These are phyloP conservation scores for Cercospora sp. DNA, from an alignment of 2,329 filamentous ascomycete genomes.

Conservation along the genomic window DNA sequence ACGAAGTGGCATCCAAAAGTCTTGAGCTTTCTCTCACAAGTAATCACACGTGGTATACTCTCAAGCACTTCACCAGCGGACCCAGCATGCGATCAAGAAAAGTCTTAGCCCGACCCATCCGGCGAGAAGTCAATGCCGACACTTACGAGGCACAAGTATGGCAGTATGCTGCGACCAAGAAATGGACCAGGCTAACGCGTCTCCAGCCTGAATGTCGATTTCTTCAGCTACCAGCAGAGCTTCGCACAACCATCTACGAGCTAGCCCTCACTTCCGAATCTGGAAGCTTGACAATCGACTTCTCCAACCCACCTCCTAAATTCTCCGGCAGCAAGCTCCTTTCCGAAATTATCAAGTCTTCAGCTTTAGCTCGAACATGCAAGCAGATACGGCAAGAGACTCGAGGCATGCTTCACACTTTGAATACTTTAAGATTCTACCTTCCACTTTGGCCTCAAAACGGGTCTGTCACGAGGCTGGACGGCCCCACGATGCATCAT, in stretches of 20 bases:
- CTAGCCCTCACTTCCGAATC: neutral
- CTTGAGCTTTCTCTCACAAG: too few species aligned
- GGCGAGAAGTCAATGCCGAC: neutral
- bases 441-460: neutral
- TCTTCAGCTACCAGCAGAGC: constrained; percentile 1
- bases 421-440: neutral
- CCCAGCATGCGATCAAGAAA: neutral
- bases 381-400: constrained; percentile 4
- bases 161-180: neutral
- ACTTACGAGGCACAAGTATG: neutral
- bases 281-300: constrained; percentile 1
- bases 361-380: neutral
- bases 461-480: neutral
- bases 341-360: neutral
- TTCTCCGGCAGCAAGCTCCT: neutral
- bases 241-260: constrained; percentile 1
- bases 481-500: neutral
- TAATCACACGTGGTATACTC: neutral
- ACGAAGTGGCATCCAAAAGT: too few species aligned
- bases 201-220: neutral
- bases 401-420: neutral
- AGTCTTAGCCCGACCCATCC: neutral
- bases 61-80: neutral
- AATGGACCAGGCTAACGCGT: neutral
- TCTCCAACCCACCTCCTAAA: neutral